These are phyloP conservation scores for Naganishia onofrii DNA, from an alignment of 768 basidiomycete genomes.

Conservation along the genomic window DNA sequence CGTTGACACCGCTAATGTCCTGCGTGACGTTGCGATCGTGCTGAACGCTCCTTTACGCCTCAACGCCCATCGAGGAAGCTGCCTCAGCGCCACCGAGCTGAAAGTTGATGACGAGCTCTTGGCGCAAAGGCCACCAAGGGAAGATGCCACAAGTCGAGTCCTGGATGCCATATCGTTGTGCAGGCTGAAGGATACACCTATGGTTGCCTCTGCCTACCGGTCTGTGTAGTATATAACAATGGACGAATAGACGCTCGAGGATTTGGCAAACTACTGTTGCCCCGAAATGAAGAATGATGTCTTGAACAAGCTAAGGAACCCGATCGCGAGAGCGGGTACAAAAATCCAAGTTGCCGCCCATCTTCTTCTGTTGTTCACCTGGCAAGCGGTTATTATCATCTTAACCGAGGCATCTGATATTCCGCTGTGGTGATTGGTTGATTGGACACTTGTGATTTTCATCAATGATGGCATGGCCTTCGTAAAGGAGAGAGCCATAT, in stretches of 20 bases:
- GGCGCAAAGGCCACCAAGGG: not conserved
- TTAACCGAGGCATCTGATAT: slow-evolving; percentile 11
- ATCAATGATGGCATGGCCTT: too few species aligned
- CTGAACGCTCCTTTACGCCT: slow-evolving; percentile 13
- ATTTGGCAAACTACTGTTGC: not conserved
- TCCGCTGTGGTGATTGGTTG: not conserved
- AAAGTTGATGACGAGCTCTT: slow-evolving; percentile 1
- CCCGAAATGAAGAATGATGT: not conserved
- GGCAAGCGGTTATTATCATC: not conserved
- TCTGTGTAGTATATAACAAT: not conserved
- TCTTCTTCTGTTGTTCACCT: not conserved
- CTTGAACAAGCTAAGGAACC: not conserved
- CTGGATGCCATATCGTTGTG: slow-evolving; percentile 2
- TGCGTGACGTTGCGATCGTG: not conserved
- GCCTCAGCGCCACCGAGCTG: not conserved
- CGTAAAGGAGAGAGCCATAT: not conserved
- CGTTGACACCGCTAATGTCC: not conserved
- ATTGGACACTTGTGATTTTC: too few species aligned
- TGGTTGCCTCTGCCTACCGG: not conserved
- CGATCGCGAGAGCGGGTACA: slow-evolving; percentile 20
- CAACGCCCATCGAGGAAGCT: slow-evolving; percentile 2
- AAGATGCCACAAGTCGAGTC: slow-evolving; percentile 4
- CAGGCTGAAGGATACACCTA: not conserved
- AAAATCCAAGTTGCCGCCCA: slow-evolving; percentile 13
- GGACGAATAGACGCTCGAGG: slow-evolving; percentile 7